A percentile compares a stretch with the other conserved stretches of the same genome.
Conservation (phyloP, 495 filamentous ascomycete genomes). For the Pseudomonodictys pantanalensis region DNA sequence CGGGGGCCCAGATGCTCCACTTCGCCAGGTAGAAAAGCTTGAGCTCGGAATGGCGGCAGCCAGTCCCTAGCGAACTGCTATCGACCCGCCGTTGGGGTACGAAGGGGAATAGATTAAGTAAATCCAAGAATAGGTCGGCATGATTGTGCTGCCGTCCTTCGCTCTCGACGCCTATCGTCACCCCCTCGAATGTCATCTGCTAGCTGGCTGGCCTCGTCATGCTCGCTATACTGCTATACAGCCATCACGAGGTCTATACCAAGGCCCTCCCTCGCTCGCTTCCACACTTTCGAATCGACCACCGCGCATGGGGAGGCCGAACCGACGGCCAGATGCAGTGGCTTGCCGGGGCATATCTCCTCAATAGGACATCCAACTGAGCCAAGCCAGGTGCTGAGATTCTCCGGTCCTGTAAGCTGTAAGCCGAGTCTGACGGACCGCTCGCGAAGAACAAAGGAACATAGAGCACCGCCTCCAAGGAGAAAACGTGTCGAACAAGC, state of each 20-base stretch:
- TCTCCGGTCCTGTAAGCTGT: constrained; percentile 19
- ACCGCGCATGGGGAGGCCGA: not conserved
- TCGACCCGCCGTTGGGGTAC: constrained; percentile 12
- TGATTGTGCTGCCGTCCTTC: too few species aligned
- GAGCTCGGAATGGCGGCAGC: constrained; percentile 31
- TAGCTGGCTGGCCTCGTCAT: too few species aligned
- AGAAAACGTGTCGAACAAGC: constrained; percentile 14
- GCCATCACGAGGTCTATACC: too few species aligned
- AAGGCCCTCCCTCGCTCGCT: too few species aligned
- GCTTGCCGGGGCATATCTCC: constrained; percentile 15
- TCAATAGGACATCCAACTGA: constrained; percentile 1
- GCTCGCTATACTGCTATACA: too few species aligned
- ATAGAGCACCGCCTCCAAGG: not conserved
- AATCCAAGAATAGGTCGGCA: constrained; percentile 23
- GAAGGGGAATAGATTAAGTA: constrained; percentile 3
- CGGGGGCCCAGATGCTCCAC: constrained; percentile 21
- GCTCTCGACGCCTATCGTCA: too few species aligned
- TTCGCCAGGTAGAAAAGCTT: constrained; percentile 28
- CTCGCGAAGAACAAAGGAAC: constrained; percentile 12
- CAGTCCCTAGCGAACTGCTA: constrained; percentile 29
- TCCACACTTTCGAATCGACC: too few species aligned
- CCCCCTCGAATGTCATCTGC: constrained; percentile 3
- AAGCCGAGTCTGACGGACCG: constrained; percentile 26
- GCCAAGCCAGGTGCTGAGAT: not conserved
- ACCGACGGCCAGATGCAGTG: not conserved